Evolutionary conservation across 495 filamentous ascomycete genomes (phyloP), one percentile per base, ranked within the genome.

Genomic region (Hyaloscypha bicolor): DNA sequence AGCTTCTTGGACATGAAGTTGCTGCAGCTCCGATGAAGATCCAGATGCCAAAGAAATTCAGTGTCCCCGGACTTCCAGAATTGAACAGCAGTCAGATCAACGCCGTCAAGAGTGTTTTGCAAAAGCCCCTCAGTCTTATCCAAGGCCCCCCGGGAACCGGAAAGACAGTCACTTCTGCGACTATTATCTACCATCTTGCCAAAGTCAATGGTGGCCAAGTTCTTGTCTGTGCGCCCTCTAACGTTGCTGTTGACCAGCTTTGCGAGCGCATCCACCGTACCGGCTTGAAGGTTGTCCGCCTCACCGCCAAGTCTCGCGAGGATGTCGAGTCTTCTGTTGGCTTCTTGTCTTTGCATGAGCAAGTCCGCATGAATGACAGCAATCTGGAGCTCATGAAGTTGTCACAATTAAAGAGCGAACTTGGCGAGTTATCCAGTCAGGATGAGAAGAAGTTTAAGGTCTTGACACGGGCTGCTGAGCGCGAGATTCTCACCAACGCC

Each of bases 121-220:
- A 93, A 69, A 95, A 93, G 55, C 95, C 95, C 16, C 81, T 99
- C 56, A 97, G 93, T 74, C 83, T 99, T 71, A 99, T 99, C 69
- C 96, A 99, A 77, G 95, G 95, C 2, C 95, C 95, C 61, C 95
- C 95, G 0, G 95, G 95, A 70, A 99, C 95, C 4, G 95, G 95
- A 72, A 99, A 99, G 82, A 99, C 95, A 0, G 95, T 99, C 60
- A 99, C 95, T n/a, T 98, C 96, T 25, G 95, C 96, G 25, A 99
- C 95, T 0, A 96, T 99, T 71, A 98, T 99, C 75, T 96, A 97
- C 72, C 95, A 99, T 75, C 86, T 99, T 66, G 90, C 92, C 69
- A 99, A 96, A 79, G 90, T 96, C 79, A 97, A 93, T 71, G 92
- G 91, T 62, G 94, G 94, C 56, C 96, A 97, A 72, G 93, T 98